These are phyloP conservation scores for Incumbomyces delicatus DNA, from an alignment of 2,329 filamentous ascomycete species.

Conservation along the genomic window DNA sequence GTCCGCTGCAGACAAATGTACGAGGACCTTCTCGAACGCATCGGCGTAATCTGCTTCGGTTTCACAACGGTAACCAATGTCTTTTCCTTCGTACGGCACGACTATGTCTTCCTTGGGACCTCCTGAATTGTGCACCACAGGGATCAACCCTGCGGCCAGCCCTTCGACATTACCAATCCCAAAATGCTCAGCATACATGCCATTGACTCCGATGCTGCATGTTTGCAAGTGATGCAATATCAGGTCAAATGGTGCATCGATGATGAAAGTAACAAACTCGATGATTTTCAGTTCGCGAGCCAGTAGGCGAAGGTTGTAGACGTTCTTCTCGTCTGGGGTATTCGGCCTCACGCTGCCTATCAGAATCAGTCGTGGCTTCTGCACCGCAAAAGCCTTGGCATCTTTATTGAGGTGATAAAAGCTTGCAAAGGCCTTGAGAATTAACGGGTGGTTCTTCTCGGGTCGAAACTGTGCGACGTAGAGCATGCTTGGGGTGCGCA, in stretches of 20 bases:
- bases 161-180: constrained; percentile 98
- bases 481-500: constrained; percentile 60
- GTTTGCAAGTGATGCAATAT: constrained; percentile 69
- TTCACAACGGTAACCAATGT: constrained; percentile 79
- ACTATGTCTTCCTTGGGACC: constrained; percentile 94
- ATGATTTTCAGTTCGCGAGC: constrained; percentile 79
- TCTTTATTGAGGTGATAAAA: constrained; percentile 52
- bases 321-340: constrained; percentile 43
- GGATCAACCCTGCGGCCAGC: constrained; percentile 85
- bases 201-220: constrained; percentile 81
- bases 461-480: constrained; percentile 97
- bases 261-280: constrained; percentile 74
- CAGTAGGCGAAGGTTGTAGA: constrained; percentile 79
- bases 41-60: constrained; percentile 69
- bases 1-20: constrained; percentile 48
- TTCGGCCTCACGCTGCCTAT: constrained; percentile 82
- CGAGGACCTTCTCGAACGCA: constrained; percentile 68
- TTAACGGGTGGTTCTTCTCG: constrained; percentile 88
- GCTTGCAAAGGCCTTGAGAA: constrained; percentile 72
- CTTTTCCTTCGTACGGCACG: constrained; percentile 62
- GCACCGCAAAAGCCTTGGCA: constrained; percentile 35
- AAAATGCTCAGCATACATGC: constrained; percentile 99
- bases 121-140: constrained; percentile 86
- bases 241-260: constrained; percentile 80
- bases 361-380: constrained; percentile 60